Base-by-base conservation (phyloP, 306 rosid genomes). In the Fragaria vesca region DNA sequence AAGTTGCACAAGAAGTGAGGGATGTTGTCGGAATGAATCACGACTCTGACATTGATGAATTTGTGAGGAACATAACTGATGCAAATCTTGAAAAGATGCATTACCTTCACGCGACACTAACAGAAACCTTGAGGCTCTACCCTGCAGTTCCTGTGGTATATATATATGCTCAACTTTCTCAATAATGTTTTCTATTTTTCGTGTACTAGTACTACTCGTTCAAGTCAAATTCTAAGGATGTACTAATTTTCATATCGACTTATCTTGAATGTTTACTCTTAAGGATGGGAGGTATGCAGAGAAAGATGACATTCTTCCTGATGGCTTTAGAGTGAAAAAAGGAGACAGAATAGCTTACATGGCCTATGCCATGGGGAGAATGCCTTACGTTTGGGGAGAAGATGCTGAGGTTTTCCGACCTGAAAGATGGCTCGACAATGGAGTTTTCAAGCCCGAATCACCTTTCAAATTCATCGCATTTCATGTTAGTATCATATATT, bases 401-500 rank as follows among this genome's bases (percentile, higher is more conserved):
- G 90, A 93, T 65, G 91, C 93, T 0, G 82, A 79, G 21, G 87
- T 87, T 24, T 93, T 91, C 50, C 70, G 70, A 5, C 98, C 96
- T 0, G 90, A 91, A 81, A 90, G 97, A 90, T 90, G 93, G 96
- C 88, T 93, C 20, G 60, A 80, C 9, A 69, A 90, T 34, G 95
- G 90, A 46, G 50, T 42, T 72, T 91, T 90, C 32, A 90, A 80
- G 66, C 87, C 91, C 0, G 80, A 91, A 81, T 90, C 96, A 1
- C 93, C 96, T 12, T 90, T 93, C 88, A 93, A 93, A 79, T 93
- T 93, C 71, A 9, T 86, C 12, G 82, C 96, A n/a, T 91, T 93
- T 79, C 96, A 91, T 76, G 97, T 90, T 18, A 12, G 92, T 85
- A 54, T 30, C 40, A 10, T 26, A 1, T 3, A 43, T 46, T 40